Evolutionary conservation across 2,329 filamentous ascomycete species (phyloP).

Genomic region (Hawksworthiomyces lignivorus): DNA sequence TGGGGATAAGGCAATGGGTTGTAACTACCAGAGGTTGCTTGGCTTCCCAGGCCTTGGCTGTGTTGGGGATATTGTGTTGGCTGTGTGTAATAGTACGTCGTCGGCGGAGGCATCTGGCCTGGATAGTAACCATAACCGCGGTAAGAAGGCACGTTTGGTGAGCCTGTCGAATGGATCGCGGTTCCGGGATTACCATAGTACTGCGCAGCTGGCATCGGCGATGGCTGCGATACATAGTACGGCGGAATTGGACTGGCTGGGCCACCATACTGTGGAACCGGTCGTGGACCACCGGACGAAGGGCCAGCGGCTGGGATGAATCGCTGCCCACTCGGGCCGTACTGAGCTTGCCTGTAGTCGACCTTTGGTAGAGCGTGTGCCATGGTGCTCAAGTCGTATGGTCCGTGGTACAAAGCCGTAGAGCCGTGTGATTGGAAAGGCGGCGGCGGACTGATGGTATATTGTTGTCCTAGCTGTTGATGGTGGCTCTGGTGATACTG

Average conservation of each 20-base stretch:
- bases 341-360: conserved; percentile 5
- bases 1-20: conserved; percentile 3
- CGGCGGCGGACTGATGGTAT: background rate
- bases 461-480: background rate
- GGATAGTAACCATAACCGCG: conserved; percentile 2
- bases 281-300: background rate
- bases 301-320: background rate
- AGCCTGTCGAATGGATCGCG: background rate
- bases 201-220: background rate
- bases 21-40: background rate
- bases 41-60: background rate
- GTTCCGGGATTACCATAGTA: background rate
- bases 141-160: background rate
- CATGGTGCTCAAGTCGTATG: conserved; percentile 8
- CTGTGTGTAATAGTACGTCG: background rate
- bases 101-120: background rate
- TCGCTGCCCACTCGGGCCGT: background rate
- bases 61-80: background rate
- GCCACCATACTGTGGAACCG: background rate
- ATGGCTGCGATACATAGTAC: conserved; percentile 1
- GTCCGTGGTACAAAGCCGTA: background rate
- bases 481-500: background rate
- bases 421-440: background rate
- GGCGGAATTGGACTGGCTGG: background rate
- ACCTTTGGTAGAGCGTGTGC: conserved; percentile 1